A percentile compares a stretch with the other conserved stretches of the same genome.
These are phyloP conservation scores for Synchytrium microbalum DNA, from an alignment of 371 early-diverging fungal genomes.

Conservation along the genomic window DNA sequence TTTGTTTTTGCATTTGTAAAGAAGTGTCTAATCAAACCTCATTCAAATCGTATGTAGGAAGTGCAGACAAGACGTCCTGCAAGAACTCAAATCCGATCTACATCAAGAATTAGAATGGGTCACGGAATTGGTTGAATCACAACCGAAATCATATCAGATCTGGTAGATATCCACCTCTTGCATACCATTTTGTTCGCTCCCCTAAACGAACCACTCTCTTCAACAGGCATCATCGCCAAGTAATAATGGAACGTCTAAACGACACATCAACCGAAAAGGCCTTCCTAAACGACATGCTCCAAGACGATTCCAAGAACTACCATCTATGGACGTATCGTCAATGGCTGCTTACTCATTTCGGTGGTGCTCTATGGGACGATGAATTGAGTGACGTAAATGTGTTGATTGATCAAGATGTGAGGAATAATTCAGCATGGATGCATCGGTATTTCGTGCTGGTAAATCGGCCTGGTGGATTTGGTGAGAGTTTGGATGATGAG, in stretches of 20 bases:
- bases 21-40: not conserved
- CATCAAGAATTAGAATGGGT: constrained; percentile 68
- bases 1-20: not conserved
- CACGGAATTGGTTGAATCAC: constrained; percentile 53
- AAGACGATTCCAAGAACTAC: constrained; percentile 90
- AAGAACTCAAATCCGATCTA: constrained; percentile 54
- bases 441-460: constrained; percentile 73
- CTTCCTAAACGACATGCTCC: constrained; percentile 62
- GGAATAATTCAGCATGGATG: constrained; percentile 98
- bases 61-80: constrained; percentile 72
- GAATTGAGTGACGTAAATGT: constrained; percentile 67
- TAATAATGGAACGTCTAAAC: constrained; percentile 57
- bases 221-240: constrained; percentile 81
- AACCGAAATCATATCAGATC: constrained; percentile 91
- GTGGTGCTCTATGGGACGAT: constrained; percentile 50
- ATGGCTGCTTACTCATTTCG: constrained; percentile 73
- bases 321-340: constrained; percentile 96
- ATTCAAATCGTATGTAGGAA: constrained; percentile 47
- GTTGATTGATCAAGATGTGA: constrained; percentile 67
- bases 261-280: constrained; percentile 47
- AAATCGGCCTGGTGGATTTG: constrained; percentile 32
- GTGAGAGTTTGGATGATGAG: constrained; percentile 47
- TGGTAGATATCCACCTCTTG: constrained; percentile 49
- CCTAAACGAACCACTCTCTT: not conserved
- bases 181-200: constrained; percentile 3